These are phyloP conservation scores for Pythium aphanidermatum DNA, from an alignment of 352 stramenopile genomes.

Conservation along the genomic window DNA sequence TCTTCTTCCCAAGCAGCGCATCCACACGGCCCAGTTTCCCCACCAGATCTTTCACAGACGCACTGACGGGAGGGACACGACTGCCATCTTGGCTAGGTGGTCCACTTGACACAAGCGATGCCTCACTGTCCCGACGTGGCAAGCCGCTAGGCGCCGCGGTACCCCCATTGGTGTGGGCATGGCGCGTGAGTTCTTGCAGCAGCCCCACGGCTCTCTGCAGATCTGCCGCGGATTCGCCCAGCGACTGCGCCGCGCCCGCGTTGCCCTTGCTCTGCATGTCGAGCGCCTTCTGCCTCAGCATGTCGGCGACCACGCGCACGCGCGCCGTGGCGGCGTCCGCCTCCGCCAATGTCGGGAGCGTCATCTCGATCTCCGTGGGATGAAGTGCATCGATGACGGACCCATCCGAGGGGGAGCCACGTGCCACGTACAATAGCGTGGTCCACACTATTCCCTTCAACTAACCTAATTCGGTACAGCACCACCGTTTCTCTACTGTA, in stretches of 20 bases:
- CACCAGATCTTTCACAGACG: slow-evolving; percentile 28
- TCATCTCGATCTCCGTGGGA: slow-evolving; percentile 1
- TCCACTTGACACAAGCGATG: slow-evolving; percentile 4
- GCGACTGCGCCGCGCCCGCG: slow-evolving; percentile 31
- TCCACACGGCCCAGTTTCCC: slow-evolving; percentile 35
- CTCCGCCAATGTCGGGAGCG: slow-evolving; percentile 19
- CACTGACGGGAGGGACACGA: neutral
- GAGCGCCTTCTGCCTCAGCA: slow-evolving; percentile 59
- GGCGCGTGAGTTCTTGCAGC: slow-evolving; percentile 48
- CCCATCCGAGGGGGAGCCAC: too few relatives aligned
- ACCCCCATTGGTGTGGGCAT: slow-evolving; percentile 21
- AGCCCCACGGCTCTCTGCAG: slow-evolving; percentile 46
- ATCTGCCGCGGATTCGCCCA: slow-evolving; percentile 44
- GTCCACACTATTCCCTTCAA: too few relatives aligned
- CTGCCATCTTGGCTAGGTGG: neutral
- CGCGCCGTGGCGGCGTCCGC: slow-evolving; percentile 52
- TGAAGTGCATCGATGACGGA: too few relatives aligned
- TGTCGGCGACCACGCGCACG: slow-evolving; percentile 70
- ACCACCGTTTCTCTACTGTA: too few relatives aligned
- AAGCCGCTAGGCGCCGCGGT: slow-evolving; percentile 1
- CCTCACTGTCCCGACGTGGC: slow-evolving; percentile 21
- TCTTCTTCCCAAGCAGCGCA: slow-evolving; percentile 60
- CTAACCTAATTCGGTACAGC: too few relatives aligned
- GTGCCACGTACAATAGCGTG: too few relatives aligned
- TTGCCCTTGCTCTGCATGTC: slow-evolving; percentile 63